phyloP scores from a whole-genome alignment of 78 protist genomes.

The Guillardia theta region DNA sequence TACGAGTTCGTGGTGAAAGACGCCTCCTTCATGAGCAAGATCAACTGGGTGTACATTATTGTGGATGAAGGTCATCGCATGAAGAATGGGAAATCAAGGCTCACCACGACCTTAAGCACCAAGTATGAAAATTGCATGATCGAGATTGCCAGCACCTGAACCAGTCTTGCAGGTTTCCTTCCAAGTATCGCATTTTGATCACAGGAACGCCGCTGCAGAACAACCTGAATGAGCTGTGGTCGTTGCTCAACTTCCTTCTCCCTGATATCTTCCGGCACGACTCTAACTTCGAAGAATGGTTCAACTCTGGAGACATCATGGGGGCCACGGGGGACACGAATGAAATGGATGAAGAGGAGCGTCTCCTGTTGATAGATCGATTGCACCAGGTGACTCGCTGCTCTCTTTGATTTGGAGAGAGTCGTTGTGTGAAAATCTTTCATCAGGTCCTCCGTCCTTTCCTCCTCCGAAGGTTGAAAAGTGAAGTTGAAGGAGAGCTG shows the following conservation, averaged over 20 bases:
- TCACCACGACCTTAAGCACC: slow-evolving; percentile 7
- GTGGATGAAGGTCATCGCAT: slow-evolving; percentile 92
- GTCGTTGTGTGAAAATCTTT: neutral
- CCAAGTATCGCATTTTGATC: slow-evolving; percentile 78
- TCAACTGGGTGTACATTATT: slow-evolving; percentile 67
- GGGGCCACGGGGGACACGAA: neutral
- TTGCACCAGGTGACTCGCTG: slow-evolving; percentile 15
- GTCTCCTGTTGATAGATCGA: slow-evolving; percentile 38
- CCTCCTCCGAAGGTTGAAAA: slow-evolving; percentile 62
- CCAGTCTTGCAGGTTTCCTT: slow-evolving; percentile 40
- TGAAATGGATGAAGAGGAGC: slow-evolving; percentile 37
- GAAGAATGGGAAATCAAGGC: slow-evolving; percentile 59
- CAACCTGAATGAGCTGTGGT: slow-evolving; percentile 89
- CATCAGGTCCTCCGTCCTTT: slow-evolving; percentile 62
- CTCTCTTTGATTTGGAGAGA: neutral
- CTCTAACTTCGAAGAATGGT: slow-evolving; percentile 36
- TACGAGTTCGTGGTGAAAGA: slow-evolving; percentile 36
- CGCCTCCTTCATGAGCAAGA: neutral
- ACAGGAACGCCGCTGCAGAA: slow-evolving; percentile 98
- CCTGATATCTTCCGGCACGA: slow-evolving; percentile 78
- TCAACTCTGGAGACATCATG: slow-evolving; percentile 21
- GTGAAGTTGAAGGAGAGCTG: slow-evolving; percentile 48
- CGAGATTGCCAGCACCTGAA: neutral
- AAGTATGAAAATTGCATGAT: neutral
- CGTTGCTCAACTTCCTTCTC: slow-evolving; percentile 86